A percentile compares a stretch with the other conserved stretches of the same genome.
These are phyloP conservation scores for Mortierella sp. DNA, from an alignment of 371 early-diverging fungal genomes.

Conservation along the genomic window DNA sequence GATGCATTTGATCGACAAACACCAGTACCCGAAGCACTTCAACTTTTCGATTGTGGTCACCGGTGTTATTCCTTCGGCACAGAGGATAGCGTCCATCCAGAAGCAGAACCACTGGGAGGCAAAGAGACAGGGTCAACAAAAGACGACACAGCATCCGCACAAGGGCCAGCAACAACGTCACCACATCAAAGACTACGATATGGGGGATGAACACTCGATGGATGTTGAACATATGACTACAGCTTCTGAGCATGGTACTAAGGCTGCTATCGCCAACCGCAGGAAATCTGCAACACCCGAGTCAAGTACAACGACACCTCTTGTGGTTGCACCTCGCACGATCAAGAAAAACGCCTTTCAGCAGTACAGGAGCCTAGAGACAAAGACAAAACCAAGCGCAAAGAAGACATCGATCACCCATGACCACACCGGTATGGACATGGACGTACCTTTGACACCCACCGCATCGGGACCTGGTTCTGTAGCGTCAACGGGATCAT, in stretches of 20 bases:
- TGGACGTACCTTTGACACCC: conserved; percentile 3
- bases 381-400: neutral
- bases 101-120: conserved; percentile 18
- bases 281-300: neutral
- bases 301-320: neutral
- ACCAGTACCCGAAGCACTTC: conserved; percentile 74
- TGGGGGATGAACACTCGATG: conserved; percentile 14
- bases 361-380: conserved; percentile 28
- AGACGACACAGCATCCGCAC: conserved; percentile 5
- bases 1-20: conserved; percentile 77
- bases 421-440: conserved; percentile 17
- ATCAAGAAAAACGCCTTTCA: conserved; percentile 30
- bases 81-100: conserved; percentile 33
- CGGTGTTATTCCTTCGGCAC: conserved; percentile 62
- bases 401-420: neutral
- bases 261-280: neutral
- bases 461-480: neutral
- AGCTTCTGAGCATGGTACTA: neutral
- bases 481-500: neutral
- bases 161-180: neutral
- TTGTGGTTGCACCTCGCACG: neutral
- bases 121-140: conserved; percentile 22
- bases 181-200: neutral
- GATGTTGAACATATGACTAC: conserved; percentile 19
- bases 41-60: conserved; percentile 74